Base-by-base conservation (phyloP, 768 basidiomycete species). In the Mycena olivaceomarginata region DNA sequence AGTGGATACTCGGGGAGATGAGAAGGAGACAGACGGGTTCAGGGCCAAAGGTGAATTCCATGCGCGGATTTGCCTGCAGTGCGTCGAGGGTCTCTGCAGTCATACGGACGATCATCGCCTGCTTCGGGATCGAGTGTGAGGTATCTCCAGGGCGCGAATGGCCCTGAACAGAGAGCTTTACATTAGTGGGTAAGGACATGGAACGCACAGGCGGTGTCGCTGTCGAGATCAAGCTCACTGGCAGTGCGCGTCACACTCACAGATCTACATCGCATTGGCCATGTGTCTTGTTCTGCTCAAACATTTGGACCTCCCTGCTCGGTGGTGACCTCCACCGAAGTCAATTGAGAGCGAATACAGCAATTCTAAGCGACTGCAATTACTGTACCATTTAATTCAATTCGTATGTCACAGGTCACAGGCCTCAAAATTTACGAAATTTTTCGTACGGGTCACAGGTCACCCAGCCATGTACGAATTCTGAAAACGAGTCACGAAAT, bases 81-180 rank as follows among this genome's bases (percentile, higher is more conserved):
- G 93, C 93, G 71, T 94, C 92, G 75, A 96, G 87, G 0, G 93
- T 92, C 83, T 95, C 93, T 45, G 91, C 88, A 5, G 95, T 92
- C 90, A 96, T 89, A 72, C 94, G 93, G 53, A 96, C 90, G 66
- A 96, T 87, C 91, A 95, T 93, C 64, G 95, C 95, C 37, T 90
- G 89, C 87, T 94, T 95, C 15, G 92, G 92, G 75, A 90, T 91
- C 5, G 93, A 88, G 45, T 91, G 91, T 45, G 89, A 82, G 0
- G 90, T 86, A 76, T 91, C 92, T 60, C 91, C 92, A 45, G 91
- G 91, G 62, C 87, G 86, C 1, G 92, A 88, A 80, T 89, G 88
- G 43, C 92, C 91, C 57, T 92, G 90, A 56, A 96, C 89, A 11
- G 93, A 87, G 59, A 95, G 88, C 12, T 88, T 85, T 2, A 87